Evolutionary conservation across 495 filamentous ascomycete genomes (phyloP).

Genomic region (Xylaria telfairii): DNA sequence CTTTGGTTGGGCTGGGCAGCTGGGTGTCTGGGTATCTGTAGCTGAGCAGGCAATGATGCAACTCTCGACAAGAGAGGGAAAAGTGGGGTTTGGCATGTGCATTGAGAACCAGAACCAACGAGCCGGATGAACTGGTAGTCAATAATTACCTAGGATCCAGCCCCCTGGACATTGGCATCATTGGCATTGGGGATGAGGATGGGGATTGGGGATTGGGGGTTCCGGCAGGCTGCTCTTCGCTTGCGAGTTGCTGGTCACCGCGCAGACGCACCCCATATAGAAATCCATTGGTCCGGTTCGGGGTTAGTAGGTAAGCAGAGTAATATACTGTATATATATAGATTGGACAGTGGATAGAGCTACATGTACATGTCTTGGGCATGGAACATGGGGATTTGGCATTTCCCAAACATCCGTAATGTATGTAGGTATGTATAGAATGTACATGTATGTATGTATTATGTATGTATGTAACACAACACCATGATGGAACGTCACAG

Average conservation of each 20-base stretch:
- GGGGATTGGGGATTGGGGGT: background rate
- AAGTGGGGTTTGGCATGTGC: background rate
- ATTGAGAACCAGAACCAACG: background rate
- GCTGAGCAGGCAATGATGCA: constrained; percentile 9
- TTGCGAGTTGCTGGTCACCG: background rate
- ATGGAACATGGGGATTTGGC: background rate
- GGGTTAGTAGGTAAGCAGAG: background rate
- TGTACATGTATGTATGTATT: no score
- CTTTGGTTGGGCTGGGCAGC: background rate
- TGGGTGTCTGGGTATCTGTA: background rate
- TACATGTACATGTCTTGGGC: no score
- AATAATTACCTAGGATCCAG: no score
- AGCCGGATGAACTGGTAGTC: background rate
- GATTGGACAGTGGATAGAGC: no score
- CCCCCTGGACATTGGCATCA: no score
- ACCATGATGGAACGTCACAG: constrained; percentile 21
- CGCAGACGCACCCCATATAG: constrained; percentile 4
- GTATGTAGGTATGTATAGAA: no score
- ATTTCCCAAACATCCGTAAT: constrained; percentile 18
- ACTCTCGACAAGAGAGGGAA: background rate
- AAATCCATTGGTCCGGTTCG: constrained; percentile 15
- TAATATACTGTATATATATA: constrained; percentile 9
- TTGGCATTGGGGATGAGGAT: no score
- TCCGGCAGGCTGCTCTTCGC: constrained; percentile 6
- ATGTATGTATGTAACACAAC: no score